Base-by-base conservation (phyloP, 768 basidiomycete species). In the Lactarius indigo region DNA sequence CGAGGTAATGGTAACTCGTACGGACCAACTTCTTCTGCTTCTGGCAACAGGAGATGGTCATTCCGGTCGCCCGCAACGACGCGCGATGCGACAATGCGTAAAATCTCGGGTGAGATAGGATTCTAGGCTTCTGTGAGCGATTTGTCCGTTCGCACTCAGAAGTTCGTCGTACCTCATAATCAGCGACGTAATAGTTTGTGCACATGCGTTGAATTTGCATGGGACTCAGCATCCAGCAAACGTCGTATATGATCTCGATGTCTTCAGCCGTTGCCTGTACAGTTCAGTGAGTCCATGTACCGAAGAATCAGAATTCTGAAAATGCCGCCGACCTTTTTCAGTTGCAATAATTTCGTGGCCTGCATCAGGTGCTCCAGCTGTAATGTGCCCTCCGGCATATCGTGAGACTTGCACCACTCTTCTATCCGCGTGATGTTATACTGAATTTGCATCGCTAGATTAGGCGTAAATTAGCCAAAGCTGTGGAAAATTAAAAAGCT, bases 191-290 rank as follows among this genome's bases (percentile, higher is more conserved):
- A 79, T 98, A 98, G 77, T 96, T 96, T 65, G 92, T 94, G 77
- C 97, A 98, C 88, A 99, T 95, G 76, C 97, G 90, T 80, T 98
- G 97, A 70, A 99, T 98, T 77, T 99, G 97, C 78, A 96, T 96
- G 2, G 97, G 97, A 69, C 94, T 98, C 55, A 99, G 83, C 91
- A 98, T 98, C 96, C 97, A 98, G 82, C 96, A 98, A 68, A 99
- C 96, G 74, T 96, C 94, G 76, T 97, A 98, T 73, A 99, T 96
- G 73, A 98, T 98, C 79, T 98, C 96, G 68, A 99, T 97, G 75
- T 98, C 97, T 28, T 91, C 90, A 39, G 92, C 85, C 3, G 95
- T 92, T 15, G 96, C 90, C 94, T 96, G 68, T 37, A 56, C 39
- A 61, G 31, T 26, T 56, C 33, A 9, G 47, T n/a, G 20, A 57